These are phyloP conservation scores for Penicillium daleae DNA, from an alignment of 495 filamentous ascomycete genomes.

Conservation along the genomic window DNA sequence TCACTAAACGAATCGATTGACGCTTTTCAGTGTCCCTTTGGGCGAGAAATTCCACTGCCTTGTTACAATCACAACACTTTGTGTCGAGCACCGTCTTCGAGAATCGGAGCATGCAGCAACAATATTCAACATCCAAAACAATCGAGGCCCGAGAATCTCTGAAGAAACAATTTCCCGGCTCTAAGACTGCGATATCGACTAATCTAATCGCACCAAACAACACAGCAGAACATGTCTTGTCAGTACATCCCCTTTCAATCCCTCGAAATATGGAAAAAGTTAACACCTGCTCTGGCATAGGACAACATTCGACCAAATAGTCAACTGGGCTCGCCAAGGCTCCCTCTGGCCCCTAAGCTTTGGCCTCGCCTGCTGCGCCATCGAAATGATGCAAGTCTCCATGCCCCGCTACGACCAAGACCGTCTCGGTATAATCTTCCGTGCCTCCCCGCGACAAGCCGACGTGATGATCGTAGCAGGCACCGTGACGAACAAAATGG, in stretches of 20 bases:
- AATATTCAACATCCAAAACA: background rate
- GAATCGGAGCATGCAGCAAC: background rate
- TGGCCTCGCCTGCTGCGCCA: background rate
- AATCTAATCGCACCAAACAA: background rate
- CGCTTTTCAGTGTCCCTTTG: background rate
- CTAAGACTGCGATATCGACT: background rate
- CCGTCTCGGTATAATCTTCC: background rate
- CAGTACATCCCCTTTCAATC: background rate
- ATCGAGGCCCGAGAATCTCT: background rate
- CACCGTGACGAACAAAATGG: background rate
- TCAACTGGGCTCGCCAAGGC: background rate
- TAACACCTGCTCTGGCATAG: background rate
- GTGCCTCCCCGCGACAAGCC: background rate
- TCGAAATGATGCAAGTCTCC: conserved; percentile 6
- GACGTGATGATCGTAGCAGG: background rate
- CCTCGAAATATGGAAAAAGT: background rate
- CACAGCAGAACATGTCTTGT: background rate
- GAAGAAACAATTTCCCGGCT: background rate
- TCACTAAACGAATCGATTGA: background rate
- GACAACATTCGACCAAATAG: background rate
- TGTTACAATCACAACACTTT: background rate
- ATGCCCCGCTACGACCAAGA: conserved; percentile 3
- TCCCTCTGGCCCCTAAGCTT: conserved; percentile 3
- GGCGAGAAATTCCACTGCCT: background rate
- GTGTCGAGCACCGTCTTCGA: background rate